Conservation (phyloP, 169 alveolate species). For the Plasmodium sp. region DNA sequence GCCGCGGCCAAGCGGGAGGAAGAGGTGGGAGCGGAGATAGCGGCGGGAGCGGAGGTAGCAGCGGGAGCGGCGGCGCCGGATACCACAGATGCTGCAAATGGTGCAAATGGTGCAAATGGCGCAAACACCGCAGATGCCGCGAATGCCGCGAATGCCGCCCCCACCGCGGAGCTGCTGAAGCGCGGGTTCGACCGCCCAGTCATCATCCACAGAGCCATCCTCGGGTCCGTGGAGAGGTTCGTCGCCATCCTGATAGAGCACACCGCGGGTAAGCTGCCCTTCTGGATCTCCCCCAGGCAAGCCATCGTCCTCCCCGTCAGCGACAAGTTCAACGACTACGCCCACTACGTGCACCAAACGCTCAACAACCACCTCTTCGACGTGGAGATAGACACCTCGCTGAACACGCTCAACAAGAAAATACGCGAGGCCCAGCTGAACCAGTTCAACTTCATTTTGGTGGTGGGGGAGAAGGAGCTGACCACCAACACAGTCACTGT, state of each 20-base stretch:
- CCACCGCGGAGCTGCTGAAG: conserved; percentile 8
- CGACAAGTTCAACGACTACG: conserved; percentile 92
- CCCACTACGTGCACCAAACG: conserved; percentile 88
- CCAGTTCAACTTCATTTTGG: conserved; percentile 95
- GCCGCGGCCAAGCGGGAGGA: background rate
- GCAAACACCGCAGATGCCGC: background rate
- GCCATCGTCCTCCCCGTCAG: conserved; percentile 95
- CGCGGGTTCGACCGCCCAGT: conserved; percentile 97
- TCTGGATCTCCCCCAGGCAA: conserved; percentile 99
- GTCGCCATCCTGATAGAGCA: conserved; percentile 97
- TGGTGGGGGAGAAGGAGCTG: conserved; percentile 98
- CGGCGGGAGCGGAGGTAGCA: background rate
- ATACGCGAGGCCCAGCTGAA: conserved; percentile 96
- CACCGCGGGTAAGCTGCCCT: conserved; percentile 98
- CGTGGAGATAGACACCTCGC: conserved; percentile 93
- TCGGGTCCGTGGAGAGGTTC: conserved; percentile 97
- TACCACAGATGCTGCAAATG: too few relatives aligned
- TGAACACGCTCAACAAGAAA: conserved; percentile 95
- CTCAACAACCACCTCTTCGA: conserved; percentile 81
- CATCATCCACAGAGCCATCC: conserved; percentile 99
- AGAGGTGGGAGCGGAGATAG: background rate
- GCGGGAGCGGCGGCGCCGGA: too few relatives aligned
- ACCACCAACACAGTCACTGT: conserved; percentile 87
- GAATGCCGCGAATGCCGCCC: background rate
- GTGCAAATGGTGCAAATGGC: too few relatives aligned